Conservation (phyloP, 2,329 filamentous ascomycete genomes). For the Trichoderma oligosporum region DNA sequence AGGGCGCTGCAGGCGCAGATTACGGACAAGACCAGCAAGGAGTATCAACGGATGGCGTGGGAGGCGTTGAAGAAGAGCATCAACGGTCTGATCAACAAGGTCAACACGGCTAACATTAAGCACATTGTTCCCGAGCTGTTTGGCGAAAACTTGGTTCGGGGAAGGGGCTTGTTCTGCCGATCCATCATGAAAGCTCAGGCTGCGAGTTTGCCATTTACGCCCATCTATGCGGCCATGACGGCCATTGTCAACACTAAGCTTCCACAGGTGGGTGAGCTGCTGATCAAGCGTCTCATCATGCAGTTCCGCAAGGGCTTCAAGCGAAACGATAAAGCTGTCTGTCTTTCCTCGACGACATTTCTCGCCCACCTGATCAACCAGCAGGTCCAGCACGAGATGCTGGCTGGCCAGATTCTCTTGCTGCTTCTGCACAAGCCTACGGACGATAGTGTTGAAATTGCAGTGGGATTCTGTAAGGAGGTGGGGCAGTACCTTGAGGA, state of each 20-base stretch:
- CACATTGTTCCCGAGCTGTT: constrained; percentile 95
- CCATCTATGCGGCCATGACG: constrained; percentile 92
- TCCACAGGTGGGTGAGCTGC: constrained; percentile 86
- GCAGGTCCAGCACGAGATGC: constrained; percentile 89
- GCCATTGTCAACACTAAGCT: constrained; percentile 98
- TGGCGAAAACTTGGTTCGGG: constrained; percentile 86
- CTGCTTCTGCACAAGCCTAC: constrained; percentile 93
- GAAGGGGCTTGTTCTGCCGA: constrained; percentile 86
- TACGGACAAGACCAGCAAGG: constrained; percentile 91
- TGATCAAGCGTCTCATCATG: constrained; percentile 79
- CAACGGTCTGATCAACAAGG: constrained; percentile 98
- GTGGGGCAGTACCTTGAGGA: constrained; percentile 93
- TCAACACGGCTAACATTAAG: constrained; percentile 98
- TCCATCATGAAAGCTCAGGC: constrained; percentile 99
- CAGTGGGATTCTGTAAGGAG: constrained; percentile 86
- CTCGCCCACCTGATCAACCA: constrained; percentile 94
- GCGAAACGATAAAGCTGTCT: constrained; percentile 95
- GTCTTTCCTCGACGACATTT: constrained; percentile 87
- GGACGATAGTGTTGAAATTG: constrained; percentile 96
- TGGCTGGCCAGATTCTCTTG: constrained; percentile 87
- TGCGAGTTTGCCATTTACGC: constrained; percentile 90
- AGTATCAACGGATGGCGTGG: constrained; percentile 99
- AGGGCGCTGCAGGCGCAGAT: constrained; percentile 93
- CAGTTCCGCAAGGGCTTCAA: constrained; percentile 96
- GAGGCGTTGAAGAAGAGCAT: constrained; percentile 98